Base-by-base conservation (phyloP, 2,329 filamentous ascomycete genomes). In the Colletotrichum cuscutae region DNA sequence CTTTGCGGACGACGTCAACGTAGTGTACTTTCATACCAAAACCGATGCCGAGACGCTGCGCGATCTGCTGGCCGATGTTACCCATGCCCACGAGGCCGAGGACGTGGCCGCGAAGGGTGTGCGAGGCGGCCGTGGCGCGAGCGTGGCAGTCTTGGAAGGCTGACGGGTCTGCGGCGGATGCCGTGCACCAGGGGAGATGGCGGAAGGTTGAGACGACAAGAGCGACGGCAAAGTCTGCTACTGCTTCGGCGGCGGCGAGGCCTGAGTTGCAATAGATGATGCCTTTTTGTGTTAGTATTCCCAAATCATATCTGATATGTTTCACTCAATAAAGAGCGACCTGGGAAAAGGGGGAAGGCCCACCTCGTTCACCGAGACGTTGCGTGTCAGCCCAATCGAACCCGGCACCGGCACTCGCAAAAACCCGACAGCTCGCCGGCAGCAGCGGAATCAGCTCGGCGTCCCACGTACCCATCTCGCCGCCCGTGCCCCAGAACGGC, bases 181-280 rank as follows among this genome's bases (percentile, higher is more conserved):
- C 78, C 63, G 89, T 87, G 74, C 88, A 91, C 89, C 91, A 94
- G 1, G 89, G 86, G 13, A 95, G 87, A 58, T 89, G 86, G 64
- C 93, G 90, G 83, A 94, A 95, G 15, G 89, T 90, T 9, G 89
- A 88, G 62, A 95, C 88, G 76, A 95, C 89, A 76, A 93, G 87
- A 77, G 90, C 91, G 53, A 94, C 85, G 22, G 91, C 90, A 74
- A 93, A 90, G 80, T 95, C 93, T 63, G 92, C 92, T 1, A 94
- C 92, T 5, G 92, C 90, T 77, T 95, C 93, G 7, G 91, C 91
- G 46, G 91, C 92, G 0, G 92, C 92, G 1, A 90, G 87, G 1
- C 92, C 92, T 3, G 90, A 88, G 82, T 95, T 94, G 85, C 92
- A 94, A 82, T 94, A 95, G 64, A 92, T 82, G 74, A 93, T 89